Base-by-base conservation (phyloP, 177 flowering plant genomes). In the Vitis hybrid region DNA sequence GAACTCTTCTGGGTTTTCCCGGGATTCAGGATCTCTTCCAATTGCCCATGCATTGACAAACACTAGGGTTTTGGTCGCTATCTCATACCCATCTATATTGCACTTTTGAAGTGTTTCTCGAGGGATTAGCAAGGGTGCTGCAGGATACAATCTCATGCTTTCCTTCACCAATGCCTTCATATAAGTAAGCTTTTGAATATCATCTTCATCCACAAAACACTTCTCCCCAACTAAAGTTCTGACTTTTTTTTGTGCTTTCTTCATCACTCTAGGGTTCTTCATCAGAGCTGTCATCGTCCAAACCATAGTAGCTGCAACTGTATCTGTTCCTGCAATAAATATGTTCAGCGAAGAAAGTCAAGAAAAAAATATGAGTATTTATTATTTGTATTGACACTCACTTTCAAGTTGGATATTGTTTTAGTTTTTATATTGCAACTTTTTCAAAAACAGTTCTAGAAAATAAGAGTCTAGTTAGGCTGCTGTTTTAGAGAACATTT, bases 231-330 rank as follows among this genome's bases (percentile, higher is more conserved):
- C 12, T 12, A 56, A 6, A 6, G 17, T 50, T 56, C 83, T 62
- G 51, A 80, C 23, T 55, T 77, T 76, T 15, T 62, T 60, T 51
- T 77, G 75, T 12, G 58, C 57, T 56, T 66, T 77, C 19, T 71
- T 63, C 72, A 80, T 69, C 2, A 49, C n/a, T 1, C 6, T 50
- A 10, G 80, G 80, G n/a, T 71, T 62, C 57, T 56, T 71, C 65
- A 74, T 69, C 13, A 80, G 50, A 5, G 23, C 70, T 15, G 75
- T 64, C 82, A 79, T 73, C 12, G 77, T 74, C 82, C 82, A 79
- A 0, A 68, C 74, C 64, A 76, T 48, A 9, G 72, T 48, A n/a
- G 77, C 74, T 3, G 77, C 82, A 57, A 74, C 66, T 1, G 82
- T 76, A 62, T 73, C 78, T 8, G 77, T 73, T 51, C 82, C 82